Evolutionary conservation across 352 stramenopile species (phyloP).

Genomic region (Globisporangium viniferum): DNA sequence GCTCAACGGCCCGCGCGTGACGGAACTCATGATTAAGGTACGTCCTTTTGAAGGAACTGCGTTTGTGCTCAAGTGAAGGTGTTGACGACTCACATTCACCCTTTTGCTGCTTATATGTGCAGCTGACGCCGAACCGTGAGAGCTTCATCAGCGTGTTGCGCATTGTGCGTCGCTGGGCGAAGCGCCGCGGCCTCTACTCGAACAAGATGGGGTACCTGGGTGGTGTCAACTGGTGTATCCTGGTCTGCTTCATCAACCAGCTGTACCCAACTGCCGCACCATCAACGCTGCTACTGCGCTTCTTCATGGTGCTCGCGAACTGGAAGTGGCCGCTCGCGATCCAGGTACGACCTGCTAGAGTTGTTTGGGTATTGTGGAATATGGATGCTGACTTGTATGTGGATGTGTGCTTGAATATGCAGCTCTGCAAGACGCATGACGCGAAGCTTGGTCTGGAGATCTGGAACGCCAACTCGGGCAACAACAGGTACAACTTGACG

Average conservation of each 20-base stretch:
- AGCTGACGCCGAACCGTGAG: constrained; percentile 79
- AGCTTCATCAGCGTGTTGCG: constrained; percentile 88
- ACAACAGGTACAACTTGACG: constrained; percentile 49
- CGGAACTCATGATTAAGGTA: constrained; percentile 89
- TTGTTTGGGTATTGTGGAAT: neutral
- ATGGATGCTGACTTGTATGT: constrained; percentile 12
- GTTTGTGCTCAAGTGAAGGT: neutral
- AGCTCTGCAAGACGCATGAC: constrained; percentile 86
- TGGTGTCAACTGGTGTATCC: constrained; percentile 98
- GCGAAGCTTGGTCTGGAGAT: constrained; percentile 83
- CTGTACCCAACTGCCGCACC: constrained; percentile 84
- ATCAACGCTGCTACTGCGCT: constrained; percentile 81
- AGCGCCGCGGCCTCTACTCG: constrained; percentile 95
- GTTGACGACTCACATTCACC: constrained; percentile 1
- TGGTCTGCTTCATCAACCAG: constrained; percentile 96
- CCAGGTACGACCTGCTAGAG: constrained; percentile 36
- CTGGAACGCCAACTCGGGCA: constrained; percentile 86
- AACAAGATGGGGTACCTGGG: constrained; percentile 99
- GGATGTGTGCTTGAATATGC: neutral
- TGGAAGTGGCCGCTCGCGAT: constrained; percentile 92
- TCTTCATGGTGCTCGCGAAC: constrained; percentile 89
- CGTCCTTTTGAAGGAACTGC: neutral
- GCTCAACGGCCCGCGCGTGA: constrained; percentile 89
- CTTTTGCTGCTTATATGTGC: neutral
- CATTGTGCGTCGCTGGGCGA: constrained; percentile 86